A percentile compares a stretch with the other conserved stretches of the same genome.
phyloP scores from a whole-genome alignment of 805 yeast genomes.

The Candida qinlingensis region DNA sequence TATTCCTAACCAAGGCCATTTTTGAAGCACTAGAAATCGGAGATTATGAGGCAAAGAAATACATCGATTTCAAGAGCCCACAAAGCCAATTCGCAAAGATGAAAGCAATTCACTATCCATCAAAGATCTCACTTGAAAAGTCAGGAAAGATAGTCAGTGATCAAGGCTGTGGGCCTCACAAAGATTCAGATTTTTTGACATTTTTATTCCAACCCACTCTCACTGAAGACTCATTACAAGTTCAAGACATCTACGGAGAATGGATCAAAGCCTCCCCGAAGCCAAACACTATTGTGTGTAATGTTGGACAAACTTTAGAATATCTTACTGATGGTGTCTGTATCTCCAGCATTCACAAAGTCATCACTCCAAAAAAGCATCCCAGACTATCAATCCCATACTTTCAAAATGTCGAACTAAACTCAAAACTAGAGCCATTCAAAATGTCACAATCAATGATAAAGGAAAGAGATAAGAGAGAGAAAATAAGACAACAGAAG shows the following conservation, averaged over 20 bases:
- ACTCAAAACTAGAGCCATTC: conserved; percentile 28
- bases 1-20: conserved; percentile 38
- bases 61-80: conserved; percentile 34
- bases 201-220: conserved; percentile 32
- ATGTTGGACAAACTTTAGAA: conserved; percentile 40
- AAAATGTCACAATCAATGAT: conserved; percentile 28
- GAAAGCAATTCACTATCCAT: conserved; percentile 37
- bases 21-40: conserved; percentile 52
- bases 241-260: conserved; percentile 38
- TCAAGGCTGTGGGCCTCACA: conserved; percentile 38
- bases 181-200: conserved; percentile 36
- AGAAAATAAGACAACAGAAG: conserved; percentile 29
- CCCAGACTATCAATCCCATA: conserved; percentile 36
- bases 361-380: conserved; percentile 18
- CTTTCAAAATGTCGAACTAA: conserved; percentile 37
- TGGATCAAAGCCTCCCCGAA: conserved; percentile 36
- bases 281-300: conserved; percentile 33
- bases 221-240: conserved; percentile 29
- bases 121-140: conserved; percentile 1
- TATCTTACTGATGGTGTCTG: conserved; percentile 41
- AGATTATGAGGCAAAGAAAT: conserved; percentile 37
- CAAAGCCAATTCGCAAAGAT: conserved; percentile 26
- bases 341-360: conserved; percentile 39
- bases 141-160: not conserved
- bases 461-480: conserved; percentile 31